Percentiles rank a stretch among this genome's conserved stretches.
These are phyloP conservation scores for Passiflora organensis DNA, from an alignment of 345 rosid genomes.

Conservation along the genomic window DNA sequence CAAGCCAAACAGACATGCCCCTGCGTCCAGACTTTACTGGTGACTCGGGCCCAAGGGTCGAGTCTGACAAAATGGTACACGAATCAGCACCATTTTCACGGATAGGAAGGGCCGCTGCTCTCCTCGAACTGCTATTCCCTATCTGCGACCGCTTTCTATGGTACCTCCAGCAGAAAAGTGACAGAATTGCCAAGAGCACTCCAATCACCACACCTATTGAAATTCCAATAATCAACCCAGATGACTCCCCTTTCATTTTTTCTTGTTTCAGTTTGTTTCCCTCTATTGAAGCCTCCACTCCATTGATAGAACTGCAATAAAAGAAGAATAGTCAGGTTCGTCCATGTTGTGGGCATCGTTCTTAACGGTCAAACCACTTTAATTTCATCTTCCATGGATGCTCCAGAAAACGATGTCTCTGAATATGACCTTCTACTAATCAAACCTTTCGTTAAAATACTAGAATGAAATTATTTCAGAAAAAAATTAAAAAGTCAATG, in stretches of 20 bases:
- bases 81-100: conserved; percentile 73
- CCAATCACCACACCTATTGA: conserved; percentile 93
- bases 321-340: conserved; percentile 16
- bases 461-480: neutral
- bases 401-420: neutral
- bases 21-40: conserved; percentile 64
- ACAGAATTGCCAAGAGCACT: conserved; percentile 61
- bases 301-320: conserved; percentile 44
- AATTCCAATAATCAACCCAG: conserved; percentile 84
- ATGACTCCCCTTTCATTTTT: conserved; percentile 70
- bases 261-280: conserved; percentile 18
- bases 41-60: conserved; percentile 76
- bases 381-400: neutral
- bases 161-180: conserved; percentile 52
- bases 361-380: conserved; percentile 7
- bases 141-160: conserved; percentile 82
- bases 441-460: neutral
- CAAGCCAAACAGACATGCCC: conserved; percentile 73
- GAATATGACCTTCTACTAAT: conserved; percentile 7
- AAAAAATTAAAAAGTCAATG: conserved; percentile 13
- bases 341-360: conserved; percentile 1
- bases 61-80: conserved; percentile 70
- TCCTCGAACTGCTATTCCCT: conserved; percentile 77
- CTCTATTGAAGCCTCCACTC: conserved; percentile 32
- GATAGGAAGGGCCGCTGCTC: conserved; percentile 72